These are phyloP conservation scores for Globisporangium takayamanum DNA, from an alignment of 352 stramenopile species.

Conservation along the genomic window DNA sequence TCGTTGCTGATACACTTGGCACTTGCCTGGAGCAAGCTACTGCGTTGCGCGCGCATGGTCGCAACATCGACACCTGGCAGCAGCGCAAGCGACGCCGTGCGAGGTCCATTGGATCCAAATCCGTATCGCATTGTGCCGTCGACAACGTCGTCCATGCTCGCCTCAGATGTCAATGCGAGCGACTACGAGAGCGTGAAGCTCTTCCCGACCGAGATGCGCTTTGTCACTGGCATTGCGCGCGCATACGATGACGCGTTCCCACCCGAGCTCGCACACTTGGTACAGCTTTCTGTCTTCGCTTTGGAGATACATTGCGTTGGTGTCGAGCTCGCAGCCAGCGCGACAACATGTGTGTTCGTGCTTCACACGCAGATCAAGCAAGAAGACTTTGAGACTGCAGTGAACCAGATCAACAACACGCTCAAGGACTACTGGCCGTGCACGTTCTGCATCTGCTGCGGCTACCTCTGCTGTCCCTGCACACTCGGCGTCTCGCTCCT, in stretches of 20 bases:
- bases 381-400: slow-evolving; percentile 57
- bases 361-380: slow-evolving; percentile 26
- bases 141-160: not conserved
- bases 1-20: too few species aligned
- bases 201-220: slow-evolving; percentile 50
- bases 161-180: not conserved
- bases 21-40: not conserved
- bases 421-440: slow-evolving; percentile 80
- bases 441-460: slow-evolving; percentile 64
- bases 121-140: not conserved
- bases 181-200: slow-evolving; percentile 42
- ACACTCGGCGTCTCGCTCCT: slow-evolving; percentile 59
- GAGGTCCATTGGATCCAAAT: not conserved
- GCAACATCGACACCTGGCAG: not conserved
- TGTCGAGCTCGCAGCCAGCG: not conserved
- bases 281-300: slow-evolving; percentile 6
- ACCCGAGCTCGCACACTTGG: slow-evolving; percentile 41
- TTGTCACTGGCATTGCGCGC: slow-evolving; percentile 60
- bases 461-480: slow-evolving; percentile 59
- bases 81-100: not conserved
- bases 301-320: too few species aligned
- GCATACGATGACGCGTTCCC: slow-evolving; percentile 76
- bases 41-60: not conserved
- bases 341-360: not conserved
- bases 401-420: slow-evolving; percentile 85